These are phyloP conservation scores for Puccinia coronata DNA, from an alignment of 1,284 basidiomycete genomes.

Conservation along the genomic window DNA sequence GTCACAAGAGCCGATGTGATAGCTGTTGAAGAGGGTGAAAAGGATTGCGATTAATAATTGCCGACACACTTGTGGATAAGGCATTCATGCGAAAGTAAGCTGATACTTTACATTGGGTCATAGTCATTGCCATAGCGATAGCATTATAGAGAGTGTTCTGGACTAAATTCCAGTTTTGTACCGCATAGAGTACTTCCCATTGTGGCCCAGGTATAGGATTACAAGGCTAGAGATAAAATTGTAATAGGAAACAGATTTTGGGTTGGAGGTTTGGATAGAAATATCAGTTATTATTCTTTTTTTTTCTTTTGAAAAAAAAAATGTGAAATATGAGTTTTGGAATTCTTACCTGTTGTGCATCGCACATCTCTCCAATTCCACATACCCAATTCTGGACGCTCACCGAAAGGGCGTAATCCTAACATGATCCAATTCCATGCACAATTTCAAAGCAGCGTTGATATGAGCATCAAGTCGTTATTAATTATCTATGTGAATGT, in stretches of 20 bases:
- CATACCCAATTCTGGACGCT: constrained; percentile 44
- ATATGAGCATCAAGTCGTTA: not conserved
- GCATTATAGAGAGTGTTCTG: constrained; percentile 40
- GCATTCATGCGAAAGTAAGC: not conserved
- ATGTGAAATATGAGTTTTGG: not conserved
- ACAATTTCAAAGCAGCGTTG: not conserved
- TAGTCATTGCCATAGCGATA: constrained; percentile 25
- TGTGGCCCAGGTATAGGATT: constrained; percentile 31
- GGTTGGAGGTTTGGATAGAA: too few relatives aligned
- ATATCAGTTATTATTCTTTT: too few relatives aligned
- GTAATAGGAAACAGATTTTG: not conserved
- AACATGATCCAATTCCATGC: not conserved
- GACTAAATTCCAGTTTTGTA: constrained; percentile 46
- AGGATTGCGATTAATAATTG: not conserved
- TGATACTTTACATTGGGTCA: constrained; percentile 43
- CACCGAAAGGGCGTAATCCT: constrained; percentile 28
- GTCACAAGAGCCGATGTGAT: constrained; percentile 33
- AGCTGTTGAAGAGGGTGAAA: not conserved
- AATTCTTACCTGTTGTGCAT: constrained; percentile 31
- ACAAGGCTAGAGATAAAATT: constrained; percentile 14
- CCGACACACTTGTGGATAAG: not conserved
- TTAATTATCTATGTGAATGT: not conserved
- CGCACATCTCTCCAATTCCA: constrained; percentile 39
- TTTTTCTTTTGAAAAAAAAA: too few relatives aligned
- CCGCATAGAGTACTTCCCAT: constrained; percentile 44